These are phyloP conservation scores for Xylaria longipes DNA, from an alignment of 495 filamentous ascomycete species.

Conservation along the genomic window DNA sequence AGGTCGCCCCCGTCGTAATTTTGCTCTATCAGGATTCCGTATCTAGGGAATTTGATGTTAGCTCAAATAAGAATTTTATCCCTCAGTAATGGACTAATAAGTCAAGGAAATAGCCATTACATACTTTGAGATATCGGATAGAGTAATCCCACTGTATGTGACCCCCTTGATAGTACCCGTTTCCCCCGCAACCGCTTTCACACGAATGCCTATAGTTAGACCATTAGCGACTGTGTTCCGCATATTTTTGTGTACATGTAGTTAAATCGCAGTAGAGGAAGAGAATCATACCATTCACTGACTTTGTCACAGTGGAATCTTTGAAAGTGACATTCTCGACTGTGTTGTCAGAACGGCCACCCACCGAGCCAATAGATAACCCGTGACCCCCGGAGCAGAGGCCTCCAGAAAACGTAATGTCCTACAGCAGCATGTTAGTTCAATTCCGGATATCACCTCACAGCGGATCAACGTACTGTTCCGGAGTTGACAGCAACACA, in stretches of 20 bases:
- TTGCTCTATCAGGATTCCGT: conserved; percentile 73
- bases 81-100: background rate
- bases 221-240: background rate
- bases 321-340: conserved; percentile 65
- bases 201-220: background rate
- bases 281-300: conserved; percentile 15
- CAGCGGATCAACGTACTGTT: conserved; percentile 32
- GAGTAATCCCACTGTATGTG: conserved; percentile 14
- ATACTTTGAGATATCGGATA: background rate
- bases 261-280: background rate
- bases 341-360: conserved; percentile 65
- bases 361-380: conserved; percentile 73
- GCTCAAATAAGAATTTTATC: background rate
- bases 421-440: background rate
- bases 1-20: conserved; percentile 70
- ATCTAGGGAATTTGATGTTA: conserved; percentile 55
- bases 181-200: background rate
- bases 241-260: background rate
- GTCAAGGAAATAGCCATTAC: background rate
- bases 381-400: conserved; percentile 67
- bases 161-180: background rate
- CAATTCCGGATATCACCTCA: background rate
- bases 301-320: conserved; percentile 58
- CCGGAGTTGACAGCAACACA: conserved; percentile 70
- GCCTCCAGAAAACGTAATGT: conserved; percentile 62